Evolutionary conservation across 495 filamentous ascomycete species (phyloP).

Genomic region (Alectoria sarmentosa): DNA sequence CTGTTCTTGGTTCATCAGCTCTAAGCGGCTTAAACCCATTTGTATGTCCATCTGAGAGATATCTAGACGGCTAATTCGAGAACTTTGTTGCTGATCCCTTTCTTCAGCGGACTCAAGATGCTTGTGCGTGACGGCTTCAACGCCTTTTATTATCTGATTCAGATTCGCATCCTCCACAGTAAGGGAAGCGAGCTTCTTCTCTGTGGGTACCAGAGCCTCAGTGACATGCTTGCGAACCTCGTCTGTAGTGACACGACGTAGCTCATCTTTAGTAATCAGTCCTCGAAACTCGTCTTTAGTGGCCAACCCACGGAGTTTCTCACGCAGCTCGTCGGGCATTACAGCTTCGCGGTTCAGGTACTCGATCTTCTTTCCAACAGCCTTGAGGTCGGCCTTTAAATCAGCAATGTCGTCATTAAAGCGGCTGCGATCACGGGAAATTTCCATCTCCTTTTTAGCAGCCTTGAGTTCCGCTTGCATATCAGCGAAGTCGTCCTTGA

Average conservation of each 20-base stretch:
- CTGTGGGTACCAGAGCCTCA: conserved; percentile 1
- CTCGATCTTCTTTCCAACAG: background rate
- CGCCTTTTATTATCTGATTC: background rate
- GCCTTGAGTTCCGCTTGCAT: background rate
- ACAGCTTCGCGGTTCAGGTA: background rate
- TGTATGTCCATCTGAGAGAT: background rate
- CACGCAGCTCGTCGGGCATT: background rate
- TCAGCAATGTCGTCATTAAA: background rate
- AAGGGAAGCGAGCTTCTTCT: background rate
- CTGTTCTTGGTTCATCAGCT: background rate
- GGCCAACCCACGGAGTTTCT: background rate
- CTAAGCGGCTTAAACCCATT: background rate
- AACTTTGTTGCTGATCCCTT: background rate
- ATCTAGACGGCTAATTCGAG: background rate
- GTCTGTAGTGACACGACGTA: background rate
- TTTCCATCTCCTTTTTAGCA: background rate
- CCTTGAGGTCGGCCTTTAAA: conserved; percentile 1
- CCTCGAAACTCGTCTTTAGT: background rate
- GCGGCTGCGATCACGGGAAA: background rate
- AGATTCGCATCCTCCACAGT: background rate
- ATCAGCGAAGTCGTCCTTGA: background rate
- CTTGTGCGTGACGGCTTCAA: background rate
- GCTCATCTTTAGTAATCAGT: background rate
- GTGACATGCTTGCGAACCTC: conserved; percentile 3
- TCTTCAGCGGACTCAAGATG: background rate